Percentiles rank a stretch among this genome's conserved stretches.
phyloP scores from a whole-genome alignment of 495 filamentous ascomycete species.

The Patellaria atrata region DNA sequence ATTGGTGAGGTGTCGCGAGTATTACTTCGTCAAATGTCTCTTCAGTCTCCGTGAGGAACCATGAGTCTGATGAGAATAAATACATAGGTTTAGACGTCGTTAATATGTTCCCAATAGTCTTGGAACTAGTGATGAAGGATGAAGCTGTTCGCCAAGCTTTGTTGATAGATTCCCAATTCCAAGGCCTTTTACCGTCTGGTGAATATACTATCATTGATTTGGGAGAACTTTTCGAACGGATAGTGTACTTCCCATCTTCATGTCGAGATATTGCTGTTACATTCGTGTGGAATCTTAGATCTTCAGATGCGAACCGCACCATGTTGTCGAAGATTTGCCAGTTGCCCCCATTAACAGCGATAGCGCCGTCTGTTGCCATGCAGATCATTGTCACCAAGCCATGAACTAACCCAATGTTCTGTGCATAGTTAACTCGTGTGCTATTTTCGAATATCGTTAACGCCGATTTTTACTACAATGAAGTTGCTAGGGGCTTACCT shows the following conservation, averaged over 20 bases:
- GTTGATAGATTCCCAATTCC: neutral
- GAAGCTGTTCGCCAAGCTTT: conserved; percentile 17
- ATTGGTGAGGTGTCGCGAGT: conserved; percentile 65
- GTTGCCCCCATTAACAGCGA: conserved; percentile 72
- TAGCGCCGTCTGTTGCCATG: conserved; percentile 78
- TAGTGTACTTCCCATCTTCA: conserved; percentile 32
- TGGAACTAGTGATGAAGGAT: conserved; percentile 1
- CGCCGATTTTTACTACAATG: neutral
- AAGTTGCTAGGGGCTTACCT: conserved; percentile 13
- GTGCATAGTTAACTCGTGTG: conserved; percentile 90
- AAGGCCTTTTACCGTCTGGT: neutral
- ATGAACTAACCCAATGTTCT: conserved; percentile 73
- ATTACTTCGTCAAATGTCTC: conserved; percentile 60
- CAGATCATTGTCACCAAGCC: conserved; percentile 86
- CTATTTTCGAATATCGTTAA: conserved; percentile 28
- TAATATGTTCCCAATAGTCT: neutral
- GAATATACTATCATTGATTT: too few species aligned
- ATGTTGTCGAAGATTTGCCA: conserved; percentile 88
- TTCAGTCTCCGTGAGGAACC: conserved; percentile 12
- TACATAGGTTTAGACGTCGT: too few species aligned
- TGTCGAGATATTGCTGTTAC: conserved; percentile 46
- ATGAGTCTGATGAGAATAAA: too few species aligned
- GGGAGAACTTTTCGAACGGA: conserved; percentile 34
- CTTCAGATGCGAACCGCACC: conserved; percentile 47
- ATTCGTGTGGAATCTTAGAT: conserved; percentile 51